Evolutionary conservation across 176 grass and related monocot species (phyloP).

Genomic region (Luzula sylvatica): DNA sequence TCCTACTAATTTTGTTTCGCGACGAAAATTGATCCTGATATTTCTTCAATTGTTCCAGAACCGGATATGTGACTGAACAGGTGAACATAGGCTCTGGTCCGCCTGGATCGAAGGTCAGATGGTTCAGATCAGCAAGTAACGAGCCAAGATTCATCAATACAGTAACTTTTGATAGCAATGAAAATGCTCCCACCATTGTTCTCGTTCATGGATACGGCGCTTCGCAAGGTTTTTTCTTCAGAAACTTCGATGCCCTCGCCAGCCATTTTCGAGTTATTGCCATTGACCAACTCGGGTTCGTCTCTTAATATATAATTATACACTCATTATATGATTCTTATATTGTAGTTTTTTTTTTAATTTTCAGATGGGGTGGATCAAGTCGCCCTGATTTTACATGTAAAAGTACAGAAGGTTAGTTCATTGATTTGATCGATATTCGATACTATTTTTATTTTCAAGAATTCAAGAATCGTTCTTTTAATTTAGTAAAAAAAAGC

Average conservation of each 20-base stretch:
- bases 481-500: not conserved
- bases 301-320: not conserved
- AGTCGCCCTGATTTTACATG: conserved; percentile 48
- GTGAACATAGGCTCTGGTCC: conserved; percentile 42
- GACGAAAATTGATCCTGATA: no score
- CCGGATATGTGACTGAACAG: conserved; percentile 30
- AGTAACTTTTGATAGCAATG: conserved; percentile 37
- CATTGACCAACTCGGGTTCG: conserved; percentile 49
- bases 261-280: conserved; percentile 38
- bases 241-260: conserved; percentile 41
- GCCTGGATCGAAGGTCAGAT: conserved; percentile 37
- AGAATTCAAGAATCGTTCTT: not conserved
- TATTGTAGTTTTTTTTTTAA: not conserved
- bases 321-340: conserved; percentile 1
- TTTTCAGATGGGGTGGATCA: conserved; percentile 43
- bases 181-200: conserved; percentile 36
- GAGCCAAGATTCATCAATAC: conserved; percentile 46
- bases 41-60: conserved; percentile 19
- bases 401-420: conserved; percentile 50
- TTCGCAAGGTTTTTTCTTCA: conserved; percentile 46
- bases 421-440: no score
- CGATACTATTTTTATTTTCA: no score
- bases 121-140: conserved; percentile 48
- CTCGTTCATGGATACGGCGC: conserved; percentile 45
- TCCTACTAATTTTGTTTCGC: not conserved